These are phyloP conservation scores for Leucocoprinus birnbaumii DNA, from an alignment of 768 basidiomycete species.

Conservation along the genomic window DNA sequence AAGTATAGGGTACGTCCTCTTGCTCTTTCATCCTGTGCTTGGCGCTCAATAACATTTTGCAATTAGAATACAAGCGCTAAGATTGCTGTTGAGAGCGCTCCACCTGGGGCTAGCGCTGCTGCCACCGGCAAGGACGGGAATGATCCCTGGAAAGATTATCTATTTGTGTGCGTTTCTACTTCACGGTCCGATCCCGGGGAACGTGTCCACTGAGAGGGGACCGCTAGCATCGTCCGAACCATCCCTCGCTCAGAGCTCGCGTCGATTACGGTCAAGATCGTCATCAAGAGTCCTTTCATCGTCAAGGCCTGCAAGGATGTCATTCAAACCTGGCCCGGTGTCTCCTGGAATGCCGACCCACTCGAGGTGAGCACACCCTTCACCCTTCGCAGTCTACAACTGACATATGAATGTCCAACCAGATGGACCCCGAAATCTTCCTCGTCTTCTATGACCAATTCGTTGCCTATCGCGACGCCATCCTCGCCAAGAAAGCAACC, in stretches of 20 bases:
- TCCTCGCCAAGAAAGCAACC: slow-evolving; percentile 34
- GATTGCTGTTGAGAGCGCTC: slow-evolving; percentile 45
- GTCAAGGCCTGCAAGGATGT: slow-evolving; percentile 56
- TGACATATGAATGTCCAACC: background rate
- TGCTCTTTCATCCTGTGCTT: background rate
- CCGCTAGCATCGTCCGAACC: slow-evolving; percentile 53
- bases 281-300: slow-evolving; percentile 58
- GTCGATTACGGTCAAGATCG: slow-evolving; percentile 46
- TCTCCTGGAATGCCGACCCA: slow-evolving; percentile 60
- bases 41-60: background rate
- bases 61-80: slow-evolving; percentile 50
- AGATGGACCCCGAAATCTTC: slow-evolving; percentile 58
- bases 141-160: slow-evolving; percentile 57
- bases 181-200: background rate
- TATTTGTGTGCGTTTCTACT: slow-evolving; percentile 40
- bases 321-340: slow-evolving; percentile 53
- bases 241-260: slow-evolving; percentile 35
- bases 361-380: slow-evolving; percentile 37
- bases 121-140: slow-evolving; percentile 29
- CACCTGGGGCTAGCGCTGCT: slow-evolving; percentile 25
- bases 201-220: too few species aligned
- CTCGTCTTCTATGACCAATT: slow-evolving; percentile 50
- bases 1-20: slow-evolving; percentile 43
- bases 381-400: background rate
- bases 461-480: slow-evolving; percentile 35